Base-by-base conservation (phyloP, 2,329 filamentous ascomycete species). In the Colletotrichum somersetense region DNA sequence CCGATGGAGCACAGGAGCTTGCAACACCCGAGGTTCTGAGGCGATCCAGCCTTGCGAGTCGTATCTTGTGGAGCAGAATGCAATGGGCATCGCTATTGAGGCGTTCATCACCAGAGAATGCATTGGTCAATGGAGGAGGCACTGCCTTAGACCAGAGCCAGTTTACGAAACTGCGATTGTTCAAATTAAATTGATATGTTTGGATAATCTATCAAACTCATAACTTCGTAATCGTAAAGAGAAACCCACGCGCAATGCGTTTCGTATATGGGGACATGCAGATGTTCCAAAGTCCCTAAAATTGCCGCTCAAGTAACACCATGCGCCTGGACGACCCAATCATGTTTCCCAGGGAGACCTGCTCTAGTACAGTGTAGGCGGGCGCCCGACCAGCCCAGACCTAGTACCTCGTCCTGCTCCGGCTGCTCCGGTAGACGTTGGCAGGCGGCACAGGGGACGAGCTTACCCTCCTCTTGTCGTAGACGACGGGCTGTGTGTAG, bases 401-500 rank as follows among this genome's bases (percentile, higher is more conserved):
- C 42, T 65, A 72, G 18, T 72, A 62, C 18, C 70, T 65, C n/a
- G 70, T 48, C 46, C 66, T 59, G 66, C 70, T 72, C 7, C 70
- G 66, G 23, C 70, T 72, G 38, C 44, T 63, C 11, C 53, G 46
- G 18, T 70, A 70, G 3, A 70, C 70, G 12, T 67, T 61, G 20
- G 66, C 59, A 11, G 70, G 70, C 20, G 70, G 53, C 40, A 56
- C 58, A 20, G 70, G 70, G 33, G 66, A 65, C 6, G 46, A 55
- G 66, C 70, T 70, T 5, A 56, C 11, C 59, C 70, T 42, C 40
- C 68, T 72, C 64, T 65, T 72, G 55, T 73, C 64, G 35, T 68
- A 64, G 40, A 65, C 57, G 6, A 72, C 67, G 10, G 69, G 69
- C 58, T 67, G 59, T n/a, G 72, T n/a, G 55, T 73, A 73, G 3